phyloP scores from a whole-genome alignment of 139 green algal species.

The Chlamydomonas sphaeroides region DNA sequence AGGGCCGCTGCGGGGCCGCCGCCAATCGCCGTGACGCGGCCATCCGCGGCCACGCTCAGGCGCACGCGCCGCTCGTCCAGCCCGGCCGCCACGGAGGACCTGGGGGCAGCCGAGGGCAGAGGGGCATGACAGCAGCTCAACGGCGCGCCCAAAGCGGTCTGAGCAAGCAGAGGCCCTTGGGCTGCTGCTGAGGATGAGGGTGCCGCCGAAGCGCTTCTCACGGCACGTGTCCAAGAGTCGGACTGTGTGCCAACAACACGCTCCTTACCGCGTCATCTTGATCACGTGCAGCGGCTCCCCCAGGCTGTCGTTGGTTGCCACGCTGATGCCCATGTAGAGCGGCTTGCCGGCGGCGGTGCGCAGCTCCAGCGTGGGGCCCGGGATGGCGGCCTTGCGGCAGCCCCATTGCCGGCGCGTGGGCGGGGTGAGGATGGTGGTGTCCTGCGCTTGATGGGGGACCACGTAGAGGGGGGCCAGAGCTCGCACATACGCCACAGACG shows the following conservation, averaged over 20 bases:
- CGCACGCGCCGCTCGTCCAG: slow-evolving; percentile 25
- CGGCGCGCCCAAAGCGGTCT: no score
- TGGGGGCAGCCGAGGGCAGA: not conserved
- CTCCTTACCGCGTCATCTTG: not conserved
- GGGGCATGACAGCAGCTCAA: no score
- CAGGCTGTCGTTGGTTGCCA: not conserved
- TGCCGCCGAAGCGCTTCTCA: no score
- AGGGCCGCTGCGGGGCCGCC: not conserved
- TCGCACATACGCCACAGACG: no score
- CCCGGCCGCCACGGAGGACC: slow-evolving; percentile 6
- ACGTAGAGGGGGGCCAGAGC: no score
- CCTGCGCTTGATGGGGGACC: no score
- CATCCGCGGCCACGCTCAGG: not conserved
- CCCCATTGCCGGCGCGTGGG: not conserved
- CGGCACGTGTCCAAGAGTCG: no score
- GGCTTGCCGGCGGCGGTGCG: not conserved
- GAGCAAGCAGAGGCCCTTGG: no score
- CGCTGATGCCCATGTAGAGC: slow-evolving; percentile 9
- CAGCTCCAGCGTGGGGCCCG: slow-evolving; percentile 17
- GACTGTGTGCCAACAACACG: no score
- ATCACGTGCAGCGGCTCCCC: slow-evolving; percentile 7
- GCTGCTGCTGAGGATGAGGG: no score
- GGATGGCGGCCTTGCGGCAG: slow-evolving; percentile 20
- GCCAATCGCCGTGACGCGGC: not conserved
- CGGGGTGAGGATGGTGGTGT: not conserved